Conservation (phyloP, 495 filamentous ascomycete species). For the Xylaria palmicola region DNA sequence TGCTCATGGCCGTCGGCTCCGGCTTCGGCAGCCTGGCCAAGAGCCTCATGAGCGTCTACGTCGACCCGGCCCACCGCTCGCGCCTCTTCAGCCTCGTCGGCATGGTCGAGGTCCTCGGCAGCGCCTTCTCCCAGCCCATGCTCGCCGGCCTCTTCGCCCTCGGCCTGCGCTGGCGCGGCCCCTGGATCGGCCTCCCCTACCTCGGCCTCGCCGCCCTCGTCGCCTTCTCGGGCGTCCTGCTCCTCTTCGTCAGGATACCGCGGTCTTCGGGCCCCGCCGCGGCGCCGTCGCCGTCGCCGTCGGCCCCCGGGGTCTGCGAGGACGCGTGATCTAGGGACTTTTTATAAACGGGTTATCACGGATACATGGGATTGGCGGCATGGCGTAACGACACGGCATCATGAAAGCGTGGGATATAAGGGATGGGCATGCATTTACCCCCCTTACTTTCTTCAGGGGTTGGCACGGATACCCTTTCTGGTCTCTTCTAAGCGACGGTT, state of each 20-base stretch:
- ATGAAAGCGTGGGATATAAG: neutral
- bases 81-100: constrained; percentile 58
- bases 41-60: constrained; percentile 54
- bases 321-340: neutral
- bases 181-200: constrained; percentile 37
- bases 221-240: constrained; percentile 13
- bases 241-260: constrained; percentile 28
- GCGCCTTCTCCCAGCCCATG: constrained; percentile 50
- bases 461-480: too few relatives aligned
- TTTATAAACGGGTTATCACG: too few relatives aligned
- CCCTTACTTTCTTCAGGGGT: neutral
- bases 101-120: constrained; percentile 55
- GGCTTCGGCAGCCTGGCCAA: constrained; percentile 35
- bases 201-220: constrained; percentile 24
- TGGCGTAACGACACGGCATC: neutral
- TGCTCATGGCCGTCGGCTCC: constrained; percentile 32
- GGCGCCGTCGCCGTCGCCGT: too few relatives aligned
- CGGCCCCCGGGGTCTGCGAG: neutral
- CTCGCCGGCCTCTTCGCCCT: constrained; percentile 30
- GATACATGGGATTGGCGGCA: neutral
- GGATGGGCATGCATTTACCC: neutral
- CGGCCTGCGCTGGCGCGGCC: constrained; percentile 24
- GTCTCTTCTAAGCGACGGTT: too few relatives aligned
- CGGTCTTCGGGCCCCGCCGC: neutral
- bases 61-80: constrained; percentile 55